phyloP scores from a whole-genome alignment of 257 asterid genomes.

The Gentiana straminea region DNA sequence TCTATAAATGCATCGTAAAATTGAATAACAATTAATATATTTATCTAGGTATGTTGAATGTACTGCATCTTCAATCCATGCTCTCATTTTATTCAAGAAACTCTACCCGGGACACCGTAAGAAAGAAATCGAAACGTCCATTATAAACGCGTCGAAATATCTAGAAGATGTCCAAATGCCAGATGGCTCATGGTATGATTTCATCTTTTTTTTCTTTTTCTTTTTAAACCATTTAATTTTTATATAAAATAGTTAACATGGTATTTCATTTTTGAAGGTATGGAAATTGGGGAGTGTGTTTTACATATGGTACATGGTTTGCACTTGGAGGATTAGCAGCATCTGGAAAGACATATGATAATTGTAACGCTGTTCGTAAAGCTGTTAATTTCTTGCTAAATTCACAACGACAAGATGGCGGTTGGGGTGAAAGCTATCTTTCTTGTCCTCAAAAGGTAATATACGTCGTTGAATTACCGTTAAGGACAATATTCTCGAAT shows the following conservation, averaged over 20 bases:
- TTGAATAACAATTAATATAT: neutral
- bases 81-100: conserved; percentile 15
- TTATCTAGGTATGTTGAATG: conserved; percentile 23
- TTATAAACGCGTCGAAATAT: conserved; percentile 10
- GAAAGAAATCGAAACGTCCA: conserved; percentile 16
- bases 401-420: conserved; percentile 63
- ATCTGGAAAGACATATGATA: conserved; percentile 14
- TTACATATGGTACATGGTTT: conserved; percentile 27
- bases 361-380: conserved; percentile 41
- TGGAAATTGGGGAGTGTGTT: conserved; percentile 24
- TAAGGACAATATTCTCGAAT: too few relatives aligned
- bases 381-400: conserved; percentile 51
- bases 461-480: too few relatives aligned
- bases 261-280: conserved; percentile 8
- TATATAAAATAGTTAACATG: neutral
- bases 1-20: neutral
- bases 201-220: too few relatives aligned
- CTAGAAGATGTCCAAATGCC: conserved; percentile 21
- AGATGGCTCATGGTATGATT: conserved; percentile 25
- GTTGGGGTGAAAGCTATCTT: conserved; percentile 93
- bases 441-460: conserved; percentile 81
- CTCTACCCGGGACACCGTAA: conserved; percentile 19
- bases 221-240: neutral
- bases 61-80: conserved; percentile 25
- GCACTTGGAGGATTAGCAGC: conserved; percentile 23